Conservation (phyloP, 1,139 yeast genomes). For the Saccharomyces hybrid region DNA sequence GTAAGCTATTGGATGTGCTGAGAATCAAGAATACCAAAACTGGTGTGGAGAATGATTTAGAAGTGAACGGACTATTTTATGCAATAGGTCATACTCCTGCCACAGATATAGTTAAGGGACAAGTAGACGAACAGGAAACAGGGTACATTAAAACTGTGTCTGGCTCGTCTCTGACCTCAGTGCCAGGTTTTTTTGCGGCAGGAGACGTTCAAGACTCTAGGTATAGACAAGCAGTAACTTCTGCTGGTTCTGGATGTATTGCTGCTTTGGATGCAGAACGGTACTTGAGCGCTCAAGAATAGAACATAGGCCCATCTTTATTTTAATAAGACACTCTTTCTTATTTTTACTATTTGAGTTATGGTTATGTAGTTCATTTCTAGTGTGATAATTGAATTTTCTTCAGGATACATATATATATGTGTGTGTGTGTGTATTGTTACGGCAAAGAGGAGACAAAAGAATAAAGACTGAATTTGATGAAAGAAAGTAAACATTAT, state of each 20-base stretch:
- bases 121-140: slow-evolving; percentile 73
- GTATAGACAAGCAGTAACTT: slow-evolving; percentile 97
- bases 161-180: slow-evolving; percentile 81
- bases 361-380: too few species aligned
- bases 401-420: too few species aligned
- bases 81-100: slow-evolving; percentile 99
- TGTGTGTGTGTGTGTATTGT: too few species aligned
- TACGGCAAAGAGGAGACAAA: too few species aligned
- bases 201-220: slow-evolving; percentile 98
- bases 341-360: too few species aligned
- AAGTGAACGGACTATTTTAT: slow-evolving; percentile 88
- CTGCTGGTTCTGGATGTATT: slow-evolving; percentile 99
- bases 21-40: slow-evolving; percentile 65
- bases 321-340: too few species aligned
- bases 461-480: too few species aligned
- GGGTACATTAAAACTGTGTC: slow-evolving; percentile 87
- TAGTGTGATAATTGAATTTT: too few species aligned
- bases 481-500: too few species aligned
- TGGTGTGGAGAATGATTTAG: slow-evolving; percentile 57
- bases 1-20: slow-evolving; percentile 58
- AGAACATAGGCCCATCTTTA: too few species aligned
- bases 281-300: slow-evolving; percentile 64
- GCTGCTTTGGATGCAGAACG: slow-evolving; percentile 96
- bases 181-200: slow-evolving; percentile 92
- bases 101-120: slow-evolving; percentile 67